Conservation (phyloP, 371 early-diverging fungal genomes). For the Apophysomyces trapeziformis region DNA sequence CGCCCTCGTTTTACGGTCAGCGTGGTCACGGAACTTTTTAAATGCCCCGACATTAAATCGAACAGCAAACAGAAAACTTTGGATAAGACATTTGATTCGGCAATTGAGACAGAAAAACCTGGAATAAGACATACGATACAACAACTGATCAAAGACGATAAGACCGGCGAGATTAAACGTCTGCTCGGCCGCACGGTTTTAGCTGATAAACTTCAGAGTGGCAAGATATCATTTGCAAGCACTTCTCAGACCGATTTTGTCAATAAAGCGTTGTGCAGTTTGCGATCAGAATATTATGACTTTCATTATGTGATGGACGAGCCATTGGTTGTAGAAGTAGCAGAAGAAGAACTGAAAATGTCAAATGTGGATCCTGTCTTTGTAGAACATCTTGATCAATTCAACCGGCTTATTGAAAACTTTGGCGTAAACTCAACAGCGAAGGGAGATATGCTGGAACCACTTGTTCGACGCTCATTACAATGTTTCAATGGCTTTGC, state of each 20-base stretch:
- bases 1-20: constrained; percentile 4
- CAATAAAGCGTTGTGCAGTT: background rate
- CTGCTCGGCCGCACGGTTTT: constrained; percentile 22
- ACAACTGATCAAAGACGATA: background rate
- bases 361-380: constrained; percentile 9
- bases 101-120: background rate
- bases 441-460: constrained; percentile 21
- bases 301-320: constrained; percentile 15
- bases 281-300: background rate
- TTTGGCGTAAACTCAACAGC: constrained; percentile 14
- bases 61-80: background rate
- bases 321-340: constrained; percentile 22
- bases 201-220: constrained; percentile 16
- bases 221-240: constrained; percentile 16
- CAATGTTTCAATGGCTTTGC: constrained; percentile 13
- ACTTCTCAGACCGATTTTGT: background rate
- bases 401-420: constrained; percentile 17
- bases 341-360: constrained; percentile 16
- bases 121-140: background rate
- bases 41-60: background rate
- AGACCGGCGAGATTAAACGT: background rate
- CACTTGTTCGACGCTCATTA: constrained; percentile 14
- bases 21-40: background rate
- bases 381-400: constrained; percentile 15
- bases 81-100: background rate